Evolutionary conservation across 495 filamentous ascomycete species (phyloP).

Genomic region (Hypoxylon intermedium): DNA sequence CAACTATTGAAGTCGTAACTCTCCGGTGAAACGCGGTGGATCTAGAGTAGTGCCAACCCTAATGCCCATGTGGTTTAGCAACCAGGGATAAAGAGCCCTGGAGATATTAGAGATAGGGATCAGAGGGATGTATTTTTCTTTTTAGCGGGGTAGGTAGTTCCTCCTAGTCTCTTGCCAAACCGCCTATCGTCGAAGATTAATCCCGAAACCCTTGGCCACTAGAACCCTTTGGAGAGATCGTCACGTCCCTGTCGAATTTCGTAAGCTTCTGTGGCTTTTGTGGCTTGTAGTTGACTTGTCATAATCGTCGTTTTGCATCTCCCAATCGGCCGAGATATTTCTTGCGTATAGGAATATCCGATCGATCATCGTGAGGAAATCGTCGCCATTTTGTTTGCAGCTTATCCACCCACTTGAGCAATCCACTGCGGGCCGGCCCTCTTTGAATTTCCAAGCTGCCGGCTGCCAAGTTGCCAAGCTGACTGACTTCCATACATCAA

Average conservation of each 20-base stretch:
- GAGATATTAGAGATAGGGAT: not conserved
- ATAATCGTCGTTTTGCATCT: not conserved
- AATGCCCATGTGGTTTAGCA: not conserved
- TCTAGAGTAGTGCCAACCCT: not conserved
- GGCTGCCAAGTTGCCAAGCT: too few species aligned
- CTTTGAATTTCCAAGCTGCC: too few species aligned
- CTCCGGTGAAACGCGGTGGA: slow-evolving; percentile 4
- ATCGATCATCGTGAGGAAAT: slow-evolving; percentile 22
- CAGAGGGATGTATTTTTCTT: slow-evolving; percentile 13
- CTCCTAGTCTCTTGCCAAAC: slow-evolving; percentile 4
- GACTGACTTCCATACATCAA: not conserved
- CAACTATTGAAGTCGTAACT: not conserved
- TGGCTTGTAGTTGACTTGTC: too few species aligned
- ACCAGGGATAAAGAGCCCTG: too few species aligned
- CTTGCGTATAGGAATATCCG: slow-evolving; percentile 8
- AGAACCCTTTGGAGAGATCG: not conserved
- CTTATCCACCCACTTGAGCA: slow-evolving; percentile 6
- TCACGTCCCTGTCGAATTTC: not conserved
- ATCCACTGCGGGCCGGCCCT: slow-evolving; percentile 29
- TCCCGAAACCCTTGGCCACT: slow-evolving; percentile 17
- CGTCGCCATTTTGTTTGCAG: slow-evolving; percentile 1
- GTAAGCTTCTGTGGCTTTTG: too few species aligned
- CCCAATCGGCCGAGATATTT: slow-evolving; percentile 11
- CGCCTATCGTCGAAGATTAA: slow-evolving; percentile 24
- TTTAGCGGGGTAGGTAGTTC: slow-evolving; percentile 22